Percentiles rank a stretch among this genome's conserved stretches.
phyloP scores from a whole-genome alignment of 2,329 filamentous ascomycete genomes.

The Microascus cirrosus region DNA sequence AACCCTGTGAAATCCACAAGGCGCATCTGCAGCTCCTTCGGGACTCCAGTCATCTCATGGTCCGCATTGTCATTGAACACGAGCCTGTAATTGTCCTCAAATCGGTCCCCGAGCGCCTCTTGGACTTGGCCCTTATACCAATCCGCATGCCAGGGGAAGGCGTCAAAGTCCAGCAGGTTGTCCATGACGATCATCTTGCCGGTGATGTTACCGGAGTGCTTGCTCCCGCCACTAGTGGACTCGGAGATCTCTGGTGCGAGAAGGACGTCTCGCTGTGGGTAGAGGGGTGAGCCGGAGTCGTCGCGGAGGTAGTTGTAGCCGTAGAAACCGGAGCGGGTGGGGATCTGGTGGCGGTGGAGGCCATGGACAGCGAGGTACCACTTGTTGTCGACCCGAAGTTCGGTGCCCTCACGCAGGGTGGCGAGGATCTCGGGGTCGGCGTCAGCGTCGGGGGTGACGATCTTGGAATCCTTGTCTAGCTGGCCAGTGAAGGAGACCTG shows the following conservation, averaged over 20 bases:
- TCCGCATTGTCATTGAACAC: conserved; percentile 11
- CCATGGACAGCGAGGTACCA: conserved; percentile 5
- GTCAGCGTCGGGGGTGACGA: background rate
- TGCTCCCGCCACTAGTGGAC: conserved; percentile 2
- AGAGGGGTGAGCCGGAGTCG: conserved; percentile 5
- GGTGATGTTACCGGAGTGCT: conserved; percentile 8
- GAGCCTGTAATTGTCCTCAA: conserved; percentile 10
- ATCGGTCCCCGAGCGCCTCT: conserved; percentile 3
- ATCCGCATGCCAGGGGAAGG: conserved; percentile 13
- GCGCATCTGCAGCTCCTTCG: background rate
- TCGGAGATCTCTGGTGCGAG: background rate
- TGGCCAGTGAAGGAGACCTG: background rate
- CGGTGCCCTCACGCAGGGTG: background rate
- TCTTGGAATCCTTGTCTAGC: background rate
- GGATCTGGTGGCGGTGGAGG: conserved; percentile 10
- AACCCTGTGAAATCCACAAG: conserved; percentile 9
- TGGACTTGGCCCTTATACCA: conserved; percentile 11
- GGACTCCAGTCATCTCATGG: conserved; percentile 7
- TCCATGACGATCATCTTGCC: conserved; percentile 12
- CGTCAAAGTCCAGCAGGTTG: conserved; percentile 11
- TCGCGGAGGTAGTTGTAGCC: conserved; percentile 9
- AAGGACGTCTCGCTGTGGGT: conserved; percentile 8
- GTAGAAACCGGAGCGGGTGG: conserved; percentile 4
- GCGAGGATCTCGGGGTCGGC: background rate
- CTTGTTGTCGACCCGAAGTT: conserved; percentile 3